Percentiles rank a stretch among this genome's conserved stretches.
These are phyloP conservation scores for Entomortierella parvispora DNA, from an alignment of 192 early-diverging fungal genomes.

Conservation along the genomic window DNA sequence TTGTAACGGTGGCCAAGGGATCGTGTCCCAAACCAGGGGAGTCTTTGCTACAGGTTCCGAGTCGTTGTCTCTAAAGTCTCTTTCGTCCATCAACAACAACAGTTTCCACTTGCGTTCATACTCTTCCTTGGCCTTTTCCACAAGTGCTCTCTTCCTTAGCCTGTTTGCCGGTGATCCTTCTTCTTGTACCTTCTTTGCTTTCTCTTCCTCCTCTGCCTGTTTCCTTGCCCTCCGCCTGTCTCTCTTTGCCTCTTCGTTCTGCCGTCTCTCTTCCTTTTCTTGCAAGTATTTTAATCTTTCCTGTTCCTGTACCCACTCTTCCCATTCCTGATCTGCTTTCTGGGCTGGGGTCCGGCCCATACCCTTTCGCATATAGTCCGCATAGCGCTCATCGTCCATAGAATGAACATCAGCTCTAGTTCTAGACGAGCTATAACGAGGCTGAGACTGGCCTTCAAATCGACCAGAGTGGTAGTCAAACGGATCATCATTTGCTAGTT, in stretches of 20 bases:
- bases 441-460: constrained; percentile 1
- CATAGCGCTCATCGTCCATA: constrained; percentile 21
- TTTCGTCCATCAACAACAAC: constrained; percentile 7
- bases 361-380: constrained; percentile 31
- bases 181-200: neutral
- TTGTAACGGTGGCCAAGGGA: constrained; percentile 28
- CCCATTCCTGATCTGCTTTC: constrained; percentile 18
- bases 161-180: constrained; percentile 8
- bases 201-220: constrained; percentile 16
- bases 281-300: constrained; percentile 14
- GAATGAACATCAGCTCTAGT: constrained; percentile 6
- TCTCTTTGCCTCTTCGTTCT: constrained; percentile 18
- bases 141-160: constrained; percentile 10
- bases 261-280: constrained; percentile 4
- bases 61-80: neutral
- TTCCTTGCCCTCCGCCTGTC: constrained; percentile 10
- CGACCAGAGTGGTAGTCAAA: constrained; percentile 21
- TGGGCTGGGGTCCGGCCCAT: constrained; percentile 15
- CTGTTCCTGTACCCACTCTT: constrained; percentile 30
- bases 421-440: neutral
- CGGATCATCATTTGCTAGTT: constrained; percentile 24
- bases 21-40: constrained; percentile 8
- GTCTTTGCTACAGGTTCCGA: neutral
- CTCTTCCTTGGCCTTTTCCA: constrained; percentile 4
- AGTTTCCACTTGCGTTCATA: constrained; percentile 21